Evolutionary conservation across 2,329 filamentous ascomycete genomes (phyloP), one percentile per base, ranked within the genome.

Genomic region (Paradendryphiella salina): DNA sequence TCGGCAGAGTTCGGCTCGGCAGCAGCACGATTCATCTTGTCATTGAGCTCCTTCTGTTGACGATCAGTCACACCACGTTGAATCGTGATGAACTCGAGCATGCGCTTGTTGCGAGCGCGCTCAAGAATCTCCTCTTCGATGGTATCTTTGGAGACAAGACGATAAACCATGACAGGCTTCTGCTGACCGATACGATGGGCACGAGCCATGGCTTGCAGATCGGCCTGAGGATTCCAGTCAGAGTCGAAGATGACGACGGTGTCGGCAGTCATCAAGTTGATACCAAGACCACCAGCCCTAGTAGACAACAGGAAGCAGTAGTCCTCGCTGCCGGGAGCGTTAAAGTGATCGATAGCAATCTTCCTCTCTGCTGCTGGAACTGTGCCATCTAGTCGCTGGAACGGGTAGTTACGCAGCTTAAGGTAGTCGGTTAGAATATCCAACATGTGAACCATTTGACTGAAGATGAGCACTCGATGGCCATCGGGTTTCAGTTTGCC

Each of bases 381-480:
- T 2, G 94, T 99, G 61, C 94, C 94, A 70, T 99, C 94, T 6
- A 99, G 83, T 14, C 94, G 85, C 70, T 99, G 95, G 69, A 94
- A 97, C 52, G 94, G 86, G 73, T 97, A 95, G n/a, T 92, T 91
- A 56, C 94, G 88, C 45, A 94, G 83, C 43, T 90, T 89, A 59
- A 97, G 84, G 70, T 99, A 99, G 66, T 99, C 93, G 37, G 90
- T 90, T 1, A 99, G 81, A 45, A 99, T 94, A 67, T 99, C 92
- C 17, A 99, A 82, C 89, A 99, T 97, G 70, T 90, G 95, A 29
- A 99, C 95, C 94, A 99, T 99, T 71, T 99, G 94, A 72, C 93
- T 97, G 79, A 99, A 99, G 59, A 99, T 97, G 57, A 99, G 78
- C 10, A 99, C 95, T 46, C 94, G 89, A 74, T 99, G 94, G 39